Conservation (phyloP, 177 flowering plant genomes). For the Vitis hybrid region DNA sequence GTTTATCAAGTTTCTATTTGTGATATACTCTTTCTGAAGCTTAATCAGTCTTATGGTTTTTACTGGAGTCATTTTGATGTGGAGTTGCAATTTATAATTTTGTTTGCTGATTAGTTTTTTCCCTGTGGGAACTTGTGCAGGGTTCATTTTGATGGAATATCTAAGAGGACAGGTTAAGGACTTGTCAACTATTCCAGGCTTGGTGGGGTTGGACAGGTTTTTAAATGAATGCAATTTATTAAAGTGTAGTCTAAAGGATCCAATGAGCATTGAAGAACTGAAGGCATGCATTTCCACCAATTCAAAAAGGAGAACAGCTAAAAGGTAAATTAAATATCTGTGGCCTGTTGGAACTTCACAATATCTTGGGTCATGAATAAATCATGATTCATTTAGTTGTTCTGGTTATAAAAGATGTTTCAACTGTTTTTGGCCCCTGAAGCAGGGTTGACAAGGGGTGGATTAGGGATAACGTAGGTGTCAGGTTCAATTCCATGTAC, state of each 20-base stretch:
- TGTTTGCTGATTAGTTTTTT: background rate
- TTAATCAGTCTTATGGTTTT: background rate
- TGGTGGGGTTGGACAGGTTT: conserved; percentile 7
- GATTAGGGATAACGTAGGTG: no score
- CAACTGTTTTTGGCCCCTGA: no score
- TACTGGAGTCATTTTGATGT: background rate
- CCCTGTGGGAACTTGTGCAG: conserved; percentile 16
- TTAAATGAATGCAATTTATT: conserved; percentile 30
- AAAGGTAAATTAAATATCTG: conserved; percentile 18
- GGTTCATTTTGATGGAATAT: conserved; percentile 38
- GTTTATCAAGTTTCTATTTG: background rate
- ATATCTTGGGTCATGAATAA: no score
- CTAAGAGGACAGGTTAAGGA: conserved; percentile 25
- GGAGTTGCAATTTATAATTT: background rate
- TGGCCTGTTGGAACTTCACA: background rate
- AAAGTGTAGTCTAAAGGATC: conserved; percentile 12
- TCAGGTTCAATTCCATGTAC: no score
- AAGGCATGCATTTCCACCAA: conserved; percentile 21
- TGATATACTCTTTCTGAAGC: background rate
- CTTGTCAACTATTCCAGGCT: conserved; percentile 14
- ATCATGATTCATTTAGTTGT: no score
- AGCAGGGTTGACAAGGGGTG: no score
- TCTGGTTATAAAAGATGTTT: no score
- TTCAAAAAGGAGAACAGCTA: conserved; percentile 24
- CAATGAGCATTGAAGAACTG: conserved; percentile 27